Evolutionary conservation across 176 grass and related monocot genomes (phyloP).

Genomic region (Oryza officinalis): DNA sequence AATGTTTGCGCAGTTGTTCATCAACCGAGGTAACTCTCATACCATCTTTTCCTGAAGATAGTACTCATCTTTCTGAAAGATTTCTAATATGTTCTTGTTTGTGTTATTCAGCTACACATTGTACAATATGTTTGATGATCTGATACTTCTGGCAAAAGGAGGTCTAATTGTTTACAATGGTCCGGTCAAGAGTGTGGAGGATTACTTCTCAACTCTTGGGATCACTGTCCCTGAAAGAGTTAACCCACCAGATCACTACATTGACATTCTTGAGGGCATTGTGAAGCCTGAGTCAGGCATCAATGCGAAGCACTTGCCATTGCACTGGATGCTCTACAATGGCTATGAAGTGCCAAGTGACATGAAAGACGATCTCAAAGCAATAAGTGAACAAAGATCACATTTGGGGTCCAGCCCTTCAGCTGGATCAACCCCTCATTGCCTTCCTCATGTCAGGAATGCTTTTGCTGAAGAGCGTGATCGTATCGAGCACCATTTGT

Average conservation of each 20-base stretch:
- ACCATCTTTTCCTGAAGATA: not conserved
- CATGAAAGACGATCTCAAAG: conserved; percentile 67
- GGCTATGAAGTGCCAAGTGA: conserved; percentile 67
- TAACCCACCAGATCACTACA: conserved; percentile 80
- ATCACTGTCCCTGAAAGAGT: conserved; percentile 68
- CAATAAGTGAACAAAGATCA: conserved; percentile 36
- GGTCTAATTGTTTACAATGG: conserved; percentile 75
- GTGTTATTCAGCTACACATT: conserved; percentile 54
- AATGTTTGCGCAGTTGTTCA: conserved; percentile 87
- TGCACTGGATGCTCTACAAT: conserved; percentile 65
- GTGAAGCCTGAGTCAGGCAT: conserved; percentile 56
- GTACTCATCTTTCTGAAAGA: not conserved
- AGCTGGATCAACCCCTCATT: conserved; percentile 41
- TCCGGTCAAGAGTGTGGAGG: conserved; percentile 60
- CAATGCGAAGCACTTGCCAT: conserved; percentile 57
- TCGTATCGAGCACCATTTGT: conserved; percentile 40
- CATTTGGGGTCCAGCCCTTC: conserved; percentile 21
- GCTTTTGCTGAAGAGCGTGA: conserved; percentile 48
- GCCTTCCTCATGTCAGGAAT: conserved; percentile 36
- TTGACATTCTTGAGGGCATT: conserved; percentile 77
- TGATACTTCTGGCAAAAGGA: conserved; percentile 85
- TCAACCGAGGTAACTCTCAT: conserved; percentile 63
- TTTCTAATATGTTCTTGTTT: conserved; percentile 11
- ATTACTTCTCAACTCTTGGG: conserved; percentile 67
- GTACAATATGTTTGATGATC: conserved; percentile 87